Conservation (phyloP, 2,329 filamentous ascomycete genomes). For the Xylariaceae sp. region DNA sequence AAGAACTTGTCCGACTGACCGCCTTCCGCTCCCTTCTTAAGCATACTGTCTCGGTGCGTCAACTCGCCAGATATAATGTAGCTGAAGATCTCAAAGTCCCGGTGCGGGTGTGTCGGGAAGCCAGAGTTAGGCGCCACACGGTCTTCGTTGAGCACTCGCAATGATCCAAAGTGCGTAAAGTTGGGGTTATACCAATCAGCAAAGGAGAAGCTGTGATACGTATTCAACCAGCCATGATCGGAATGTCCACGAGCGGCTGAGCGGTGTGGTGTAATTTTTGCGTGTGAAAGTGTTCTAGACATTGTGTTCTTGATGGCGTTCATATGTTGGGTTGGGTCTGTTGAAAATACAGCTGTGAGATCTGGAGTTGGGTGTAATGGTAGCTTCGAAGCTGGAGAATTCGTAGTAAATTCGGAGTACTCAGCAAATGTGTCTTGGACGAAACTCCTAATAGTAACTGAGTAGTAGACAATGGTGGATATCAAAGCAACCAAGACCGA, state of each 20-base stretch:
- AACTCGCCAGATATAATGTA: slow-evolving; percentile 83
- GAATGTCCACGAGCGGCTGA: slow-evolving; percentile 76
- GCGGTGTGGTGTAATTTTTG: slow-evolving; percentile 76
- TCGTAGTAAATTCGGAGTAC: neutral
- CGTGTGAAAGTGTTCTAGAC: slow-evolving; percentile 68
- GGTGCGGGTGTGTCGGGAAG: slow-evolving; percentile 85
- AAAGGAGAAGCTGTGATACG: slow-evolving; percentile 87
- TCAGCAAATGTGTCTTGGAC: slow-evolving; percentile 11
- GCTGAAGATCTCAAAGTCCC: slow-evolving; percentile 88
- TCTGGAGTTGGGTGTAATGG: neutral
- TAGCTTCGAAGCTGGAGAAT: neutral
- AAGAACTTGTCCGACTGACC: slow-evolving; percentile 68
- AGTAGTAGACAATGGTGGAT: slow-evolving; percentile 40
- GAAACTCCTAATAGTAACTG: slow-evolving; percentile 24
- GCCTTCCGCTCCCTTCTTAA: slow-evolving; percentile 69
- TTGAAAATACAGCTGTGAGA: slow-evolving; percentile 9
- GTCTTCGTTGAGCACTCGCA: slow-evolving; percentile 89
- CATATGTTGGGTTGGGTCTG: slow-evolving; percentile 31
- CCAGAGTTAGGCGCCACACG: slow-evolving; percentile 75
- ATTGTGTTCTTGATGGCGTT: slow-evolving; percentile 56
- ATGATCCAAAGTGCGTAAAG: slow-evolving; percentile 73
- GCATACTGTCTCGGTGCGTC: slow-evolving; percentile 86
- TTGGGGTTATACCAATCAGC: slow-evolving; percentile 72
- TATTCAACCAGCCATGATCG: slow-evolving; percentile 87
- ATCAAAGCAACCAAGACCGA: slow-evolving; percentile 39